Evolutionary conservation across 352 stramenopile genomes (phyloP), one percentile per base, ranked within the genome.

Genomic region (Phytophthora litchii): DNA sequence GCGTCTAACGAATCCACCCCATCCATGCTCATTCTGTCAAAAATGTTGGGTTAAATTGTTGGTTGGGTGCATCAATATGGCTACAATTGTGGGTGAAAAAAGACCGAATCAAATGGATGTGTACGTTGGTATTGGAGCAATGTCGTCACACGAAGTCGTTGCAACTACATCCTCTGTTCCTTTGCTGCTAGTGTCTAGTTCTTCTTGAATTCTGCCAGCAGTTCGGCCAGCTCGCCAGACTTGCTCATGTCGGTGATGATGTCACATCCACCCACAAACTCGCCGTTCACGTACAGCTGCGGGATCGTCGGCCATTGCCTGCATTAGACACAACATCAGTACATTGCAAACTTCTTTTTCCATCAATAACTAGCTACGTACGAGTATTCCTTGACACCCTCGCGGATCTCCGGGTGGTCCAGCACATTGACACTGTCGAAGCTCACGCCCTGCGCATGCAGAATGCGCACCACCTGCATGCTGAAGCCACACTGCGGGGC

Each of bases 191-290:
- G 9, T 52, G 5, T 70, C 56, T 66, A 85, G 40, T 89, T 63
- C 48, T 95, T 88, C 70, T 92, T 83, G 67, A 91, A 90, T 54
- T 92, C 85, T 36, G 70, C 81, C 35, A 98, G 80, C 59, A 98
- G 52, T 49, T 97, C 89, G 8, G 79, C 67, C 40, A 98, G 76
- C 61, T 98, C 92, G 32, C 94, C 95, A 21, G 82, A 96, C 71
- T 97, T 89, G 83, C 88, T 91, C 88, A 98, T 91, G 67, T 98
- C 84, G 48, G 82, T 96, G 59, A 99, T 76, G 78, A 99, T 99
- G 83, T 99, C 98, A 78, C 96, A 99, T 49, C 98, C 98, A 31
- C 98, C 98, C 50, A 99, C 83, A 70, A 99, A 99, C 75, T 99
- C 97, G 54, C 97, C 97, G 54, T 98, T 97, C 25, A 99, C 96